These are phyloP conservation scores for Cocos nucifera DNA, from an alignment of 176 grass and related monocot genomes.

Conservation along the genomic window DNA sequence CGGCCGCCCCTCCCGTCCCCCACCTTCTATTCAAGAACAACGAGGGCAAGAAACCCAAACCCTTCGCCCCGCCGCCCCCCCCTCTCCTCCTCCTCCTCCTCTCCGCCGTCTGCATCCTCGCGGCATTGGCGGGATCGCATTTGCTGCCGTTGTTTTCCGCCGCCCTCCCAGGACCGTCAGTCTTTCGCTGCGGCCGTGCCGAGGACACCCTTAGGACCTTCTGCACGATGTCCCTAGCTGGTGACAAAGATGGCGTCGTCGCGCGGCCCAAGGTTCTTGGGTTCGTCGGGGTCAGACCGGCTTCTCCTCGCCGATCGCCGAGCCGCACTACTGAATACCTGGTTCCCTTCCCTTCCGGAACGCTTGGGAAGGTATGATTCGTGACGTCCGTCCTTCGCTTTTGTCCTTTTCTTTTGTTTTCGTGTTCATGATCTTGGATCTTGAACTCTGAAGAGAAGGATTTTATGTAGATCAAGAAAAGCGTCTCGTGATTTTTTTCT, in stretches of 20 bases:
- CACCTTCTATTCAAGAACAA: constrained; percentile 19
- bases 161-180: constrained; percentile 16
- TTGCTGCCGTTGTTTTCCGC: constrained; percentile 32
- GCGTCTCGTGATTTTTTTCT: no score
- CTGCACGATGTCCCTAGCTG: constrained; percentile 7
- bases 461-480: no score
- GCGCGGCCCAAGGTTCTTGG: constrained; percentile 67
- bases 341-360: constrained; percentile 79
- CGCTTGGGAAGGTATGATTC: constrained; percentile 61
- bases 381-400: constrained; percentile 12
- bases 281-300: constrained; percentile 68
- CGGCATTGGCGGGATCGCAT: constrained; percentile 34
- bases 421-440: no score
- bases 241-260: background rate
- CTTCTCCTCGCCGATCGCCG: constrained; percentile 47
- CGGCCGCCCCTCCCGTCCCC: background rate
- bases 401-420: no score
- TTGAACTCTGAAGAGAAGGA: no score
- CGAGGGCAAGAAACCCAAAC: constrained; percentile 60
- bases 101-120: constrained; percentile 43
- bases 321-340: constrained; percentile 58
- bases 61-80: constrained; percentile 18
- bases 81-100: constrained; percentile 33
- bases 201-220: constrained; percentile 75
- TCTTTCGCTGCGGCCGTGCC: constrained; percentile 63